Percentiles rank a stretch among this genome's conserved stretches.
These are phyloP conservation scores for Cladosporium velox DNA, from an alignment of 2,329 filamentous ascomycete genomes.

Conservation along the genomic window DNA sequence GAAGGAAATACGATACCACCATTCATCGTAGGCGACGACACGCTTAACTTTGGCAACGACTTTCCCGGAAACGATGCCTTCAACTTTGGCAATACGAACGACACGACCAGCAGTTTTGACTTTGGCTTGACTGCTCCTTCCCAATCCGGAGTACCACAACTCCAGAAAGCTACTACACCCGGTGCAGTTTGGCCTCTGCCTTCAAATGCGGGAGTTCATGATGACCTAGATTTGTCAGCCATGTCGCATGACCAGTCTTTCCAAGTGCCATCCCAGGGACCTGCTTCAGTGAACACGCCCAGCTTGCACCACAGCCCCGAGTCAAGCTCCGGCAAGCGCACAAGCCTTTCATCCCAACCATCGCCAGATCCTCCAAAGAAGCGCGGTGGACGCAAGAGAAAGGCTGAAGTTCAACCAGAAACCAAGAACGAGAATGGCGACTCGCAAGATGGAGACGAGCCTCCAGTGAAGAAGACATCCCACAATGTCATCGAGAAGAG, in stretches of 20 bases:
- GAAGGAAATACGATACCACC: conserved; percentile 35
- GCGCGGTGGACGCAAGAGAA: conserved; percentile 39
- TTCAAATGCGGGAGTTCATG: conserved; percentile 24
- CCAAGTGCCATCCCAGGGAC: conserved; percentile 20
- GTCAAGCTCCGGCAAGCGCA: conserved; percentile 33
- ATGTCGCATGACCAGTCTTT: conserved; percentile 24
- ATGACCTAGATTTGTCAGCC: conserved; percentile 28
- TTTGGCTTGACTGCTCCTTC: conserved; percentile 31
- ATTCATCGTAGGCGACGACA: conserved; percentile 38
- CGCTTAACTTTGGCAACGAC: conserved; percentile 30
- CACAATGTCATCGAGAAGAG: conserved; percentile 99
- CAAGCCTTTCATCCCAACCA: conserved; percentile 34
- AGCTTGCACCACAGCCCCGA: conserved; percentile 36
- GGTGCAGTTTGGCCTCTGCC: conserved; percentile 30
- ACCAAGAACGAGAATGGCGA: conserved; percentile 51
- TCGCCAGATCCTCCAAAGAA: conserved; percentile 39
- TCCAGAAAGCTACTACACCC: conserved; percentile 32
- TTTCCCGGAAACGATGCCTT: conserved; percentile 30
- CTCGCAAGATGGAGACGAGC: conserved; percentile 40
- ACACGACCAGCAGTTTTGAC: conserved; percentile 32
- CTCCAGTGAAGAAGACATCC: conserved; percentile 79
- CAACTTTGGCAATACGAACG: conserved; percentile 31
- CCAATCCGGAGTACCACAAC: conserved; percentile 20
- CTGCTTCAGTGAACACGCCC: conserved; percentile 24
- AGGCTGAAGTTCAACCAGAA: conserved; percentile 35